phyloP scores from a whole-genome alignment of 306 rosid genomes.

The Rosa lucieae region DNA sequence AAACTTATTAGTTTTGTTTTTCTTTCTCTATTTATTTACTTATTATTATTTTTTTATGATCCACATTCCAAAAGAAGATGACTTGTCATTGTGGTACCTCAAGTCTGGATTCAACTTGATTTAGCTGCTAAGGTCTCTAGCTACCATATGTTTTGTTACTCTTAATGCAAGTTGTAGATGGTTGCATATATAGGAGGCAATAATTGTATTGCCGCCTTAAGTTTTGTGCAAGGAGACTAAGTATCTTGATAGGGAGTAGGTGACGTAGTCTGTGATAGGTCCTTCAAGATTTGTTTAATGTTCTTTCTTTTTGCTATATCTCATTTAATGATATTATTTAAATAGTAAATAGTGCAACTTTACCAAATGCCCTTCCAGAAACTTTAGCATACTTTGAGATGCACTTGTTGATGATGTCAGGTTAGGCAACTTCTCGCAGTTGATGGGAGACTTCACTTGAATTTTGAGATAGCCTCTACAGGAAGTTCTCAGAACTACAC shows the following conservation, averaged over 20 bases:
- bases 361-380: background rate
- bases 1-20: background rate
- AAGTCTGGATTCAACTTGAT: background rate
- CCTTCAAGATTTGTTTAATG: background rate
- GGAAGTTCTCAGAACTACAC: slow-evolving; percentile 78
- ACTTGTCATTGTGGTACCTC: background rate
- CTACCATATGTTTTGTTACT: slow-evolving; percentile 8
- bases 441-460: slow-evolving; percentile 84
- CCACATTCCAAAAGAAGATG: background rate
- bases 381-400: slow-evolving; percentile 9
- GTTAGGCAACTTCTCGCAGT: slow-evolving; percentile 69
- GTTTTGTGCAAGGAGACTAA: background rate
- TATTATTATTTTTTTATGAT: background rate
- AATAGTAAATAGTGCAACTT: background rate
- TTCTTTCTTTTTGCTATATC: background rate
- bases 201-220: background rate
- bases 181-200: background rate
- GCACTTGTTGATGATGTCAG: slow-evolving; percentile 41
- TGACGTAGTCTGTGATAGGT: background rate
- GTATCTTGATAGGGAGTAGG: background rate
- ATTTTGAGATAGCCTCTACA: slow-evolving; percentile 66
- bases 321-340: slow-evolving; percentile 10
- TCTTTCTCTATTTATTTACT: background rate
- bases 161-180: background rate
- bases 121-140: background rate